Evolutionary conservation across 2,329 filamentous ascomycete species (phyloP), one percentile per base, ranked within the genome.

Genomic region (Nemania sp.): DNA sequence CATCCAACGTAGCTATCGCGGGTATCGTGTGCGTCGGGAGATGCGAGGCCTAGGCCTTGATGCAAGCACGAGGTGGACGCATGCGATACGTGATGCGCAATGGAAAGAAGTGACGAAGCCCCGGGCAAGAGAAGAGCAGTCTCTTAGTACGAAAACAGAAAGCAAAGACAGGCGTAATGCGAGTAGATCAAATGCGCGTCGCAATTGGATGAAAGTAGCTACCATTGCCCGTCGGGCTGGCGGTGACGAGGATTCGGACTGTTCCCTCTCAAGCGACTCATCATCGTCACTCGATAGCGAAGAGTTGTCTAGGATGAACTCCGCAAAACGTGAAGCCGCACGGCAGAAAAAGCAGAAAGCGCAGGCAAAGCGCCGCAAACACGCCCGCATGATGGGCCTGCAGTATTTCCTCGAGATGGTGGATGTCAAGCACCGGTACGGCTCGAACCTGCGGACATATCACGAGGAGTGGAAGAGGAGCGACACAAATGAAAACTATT

Each of bases 341-440:
- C 80, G 77, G 55, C 80, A 80, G 62, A 77, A 79, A 54, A 82
- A 82, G 63, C 77, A 83, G 8, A 82, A 88, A 72, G 81, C 85
- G 64, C 88, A 87, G 76, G 81, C 81, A 0, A 84, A 87, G 73
- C 84, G 90, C 41, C 88, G 89, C 67, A 87, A 89, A 72, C 88
- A 87, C 5, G 90, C 93, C 0, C 92, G 90, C 78, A 90, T 89
- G 78, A 95, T 97, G 92, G 93, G 93, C 20, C 79, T 97, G 41
- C 91, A 93, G 75, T 97, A 97, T 77, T 97, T 96, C 70, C 83
- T 89, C 13, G 87, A 97, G 75, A 94, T 97, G 91, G 90, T 95
- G 7, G 92, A 96, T 77, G 82, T 90, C 54, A 94, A 97, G 79
- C 94, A 98, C 77, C 88, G 94, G 3, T 97, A 97, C 75, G 94